Evolutionary conservation across 371 early-diverging fungal species (phyloP).

Genomic region (Mucor racemosus): DNA sequence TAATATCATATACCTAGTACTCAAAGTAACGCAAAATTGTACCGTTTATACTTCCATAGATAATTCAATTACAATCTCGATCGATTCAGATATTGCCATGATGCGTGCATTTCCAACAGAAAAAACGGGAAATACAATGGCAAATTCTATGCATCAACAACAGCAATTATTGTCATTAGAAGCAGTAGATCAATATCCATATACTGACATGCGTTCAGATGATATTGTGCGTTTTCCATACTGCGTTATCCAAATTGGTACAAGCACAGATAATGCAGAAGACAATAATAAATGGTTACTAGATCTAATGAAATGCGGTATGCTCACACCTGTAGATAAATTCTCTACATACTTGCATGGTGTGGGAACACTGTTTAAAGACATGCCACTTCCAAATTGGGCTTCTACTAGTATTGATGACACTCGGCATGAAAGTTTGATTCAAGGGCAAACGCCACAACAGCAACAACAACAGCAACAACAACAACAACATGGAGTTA

Average conservation of each 20-base stretch:
- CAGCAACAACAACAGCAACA: not conserved
- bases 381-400: conserved; percentile 22
- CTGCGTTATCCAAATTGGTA: conserved; percentile 22
- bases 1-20: conserved; percentile 9
- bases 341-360: conserved; percentile 30
- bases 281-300: not conserved
- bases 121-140: not conserved
- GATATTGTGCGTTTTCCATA: conserved; percentile 21
- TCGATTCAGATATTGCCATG: conserved; percentile 29
- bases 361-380: conserved; percentile 13
- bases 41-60: conserved; percentile 17
- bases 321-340: conserved; percentile 13
- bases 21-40: conserved; percentile 23
- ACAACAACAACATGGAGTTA: not conserved
- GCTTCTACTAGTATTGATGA: conserved; percentile 2
- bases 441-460: not conserved
- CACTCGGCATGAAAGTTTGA: conserved; percentile 7
- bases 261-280: not conserved
- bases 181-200: not conserved
- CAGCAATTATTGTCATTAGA: no score
- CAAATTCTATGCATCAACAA: no score
- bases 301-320: not conserved
- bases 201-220: not conserved
- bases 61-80: conserved; percentile 9
- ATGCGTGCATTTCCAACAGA: conserved; percentile 3